Base-by-base conservation (phyloP, 352 stramenopile species). In the Globisporangium takayamanum region DNA sequence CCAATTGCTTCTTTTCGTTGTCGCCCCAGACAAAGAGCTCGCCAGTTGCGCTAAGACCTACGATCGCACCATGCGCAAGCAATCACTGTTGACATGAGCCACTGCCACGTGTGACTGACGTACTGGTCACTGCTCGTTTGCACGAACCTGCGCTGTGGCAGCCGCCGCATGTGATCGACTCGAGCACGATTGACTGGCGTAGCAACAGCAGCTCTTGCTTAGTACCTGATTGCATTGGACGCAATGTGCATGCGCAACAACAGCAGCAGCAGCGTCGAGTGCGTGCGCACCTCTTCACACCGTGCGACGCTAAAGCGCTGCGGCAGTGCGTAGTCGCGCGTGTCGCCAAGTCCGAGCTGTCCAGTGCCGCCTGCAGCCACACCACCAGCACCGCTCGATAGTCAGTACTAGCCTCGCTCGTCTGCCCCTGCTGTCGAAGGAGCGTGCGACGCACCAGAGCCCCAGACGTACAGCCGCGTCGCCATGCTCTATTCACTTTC, bases 11-110 rank as follows among this genome's bases (percentile, higher is more conserved):
- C 45, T 73, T 76, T 37, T 81, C 81, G 56, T 89, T 73, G 7
- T 80, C 78, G 3, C 84, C 84, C 84, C 84, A 94, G 0, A 88
- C 47, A 45, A 80, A 94, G 2, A 94, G 64, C 30, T 59, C 22
- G 4, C 76, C 69, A 39, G 63, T 57, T 0, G 36, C 30, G 47
- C 45, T 20, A 1, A 72, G 56, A 48, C 70, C 78, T 85, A 30
- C 15, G 26, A 16, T 3, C 51, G 15, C 20, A 33, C 3, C 26
- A 39, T 44, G 39, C 49, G 8, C 53, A 18, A 30, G 53, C 10
- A 36, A 1, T 26, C 10, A 10, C 8, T 41, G 36, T 25, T 14
- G n/a, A 42, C 1, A 54, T 30, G 11, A 44, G 45, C 20, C 20
- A 12, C 12, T 26, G 10, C 2, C 18, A 44, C 36, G 14, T 10